Base-by-base conservation (phyloP, 2,329 filamentous ascomycete species). In the Trichoderma cornu-damae region DNA sequence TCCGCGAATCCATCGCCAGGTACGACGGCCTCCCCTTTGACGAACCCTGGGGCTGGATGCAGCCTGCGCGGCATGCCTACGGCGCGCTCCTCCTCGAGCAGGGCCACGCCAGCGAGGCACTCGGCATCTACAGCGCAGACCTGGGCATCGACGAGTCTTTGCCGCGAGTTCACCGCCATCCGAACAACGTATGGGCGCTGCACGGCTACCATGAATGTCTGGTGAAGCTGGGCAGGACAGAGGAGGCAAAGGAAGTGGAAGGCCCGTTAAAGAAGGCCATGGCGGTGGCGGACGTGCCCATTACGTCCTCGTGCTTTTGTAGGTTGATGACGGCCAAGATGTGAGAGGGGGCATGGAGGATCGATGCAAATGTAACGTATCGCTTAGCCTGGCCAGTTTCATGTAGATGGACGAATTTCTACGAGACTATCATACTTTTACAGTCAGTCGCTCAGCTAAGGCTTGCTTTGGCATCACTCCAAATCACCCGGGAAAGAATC, bases 31-130 rank as follows among this genome's bases (percentile, higher is more conserved):
- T 90, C 26, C 83, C 82, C 0, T 90, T 88, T 60, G 84, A 86
- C 48, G 88, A 91, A 67, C 88, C 88, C 0, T 90, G 87, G 87
- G 85, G 85, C 0, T 90, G 87, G 87, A 89, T 90, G 86, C 85
- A 88, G 66, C 87, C 87, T 0, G 81, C 83, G 0, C 76, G 86
- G 3, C 87, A 90, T 68, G 87, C 87, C 0, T 86, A 86, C 50
- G 87, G 84, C 1, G 87, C 87, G 0, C 73, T 91, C 3, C 67
- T 89, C 28, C 74, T 89, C 11, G 87, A 90, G 65, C 86, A 87
- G 64, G 82, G 79, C 0, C 73, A 72, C n/a, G 72, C 80, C 0
- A 75, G 79, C 22, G 74, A 86, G 48, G 84, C 85, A 0, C 70
- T 77, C 2, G 74, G 66, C 1, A 77, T 84, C 1, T 89, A 88